These are phyloP conservation scores for Calonectria naviculata DNA, from an alignment of 2,329 filamentous ascomycete genomes.

Conservation along the genomic window DNA sequence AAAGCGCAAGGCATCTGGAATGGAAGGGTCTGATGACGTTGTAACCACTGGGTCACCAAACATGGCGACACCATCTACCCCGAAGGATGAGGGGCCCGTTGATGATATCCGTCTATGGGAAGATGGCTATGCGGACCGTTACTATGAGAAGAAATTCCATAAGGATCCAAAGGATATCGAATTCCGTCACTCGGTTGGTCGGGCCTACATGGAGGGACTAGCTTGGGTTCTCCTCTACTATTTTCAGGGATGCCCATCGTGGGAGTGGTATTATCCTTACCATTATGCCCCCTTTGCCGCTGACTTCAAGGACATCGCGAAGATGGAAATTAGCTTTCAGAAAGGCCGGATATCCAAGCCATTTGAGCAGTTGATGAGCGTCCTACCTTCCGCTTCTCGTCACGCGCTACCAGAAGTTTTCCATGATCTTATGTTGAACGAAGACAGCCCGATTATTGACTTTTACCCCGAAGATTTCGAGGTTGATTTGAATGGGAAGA, in stretches of 20 bases:
- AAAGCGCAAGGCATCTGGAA: constrained; percentile 81
- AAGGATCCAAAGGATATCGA: constrained; percentile 83
- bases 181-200: constrained; percentile 89
- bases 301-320: constrained; percentile 86
- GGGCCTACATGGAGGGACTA: constrained; percentile 93
- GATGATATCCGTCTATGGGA: constrained; percentile 96
- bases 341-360: constrained; percentile 89
- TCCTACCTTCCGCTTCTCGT: constrained; percentile 91
- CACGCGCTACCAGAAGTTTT: constrained; percentile 91
- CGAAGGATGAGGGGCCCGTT: constrained; percentile 71
- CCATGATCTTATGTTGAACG: constrained; percentile 88
- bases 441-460: constrained; percentile 92
- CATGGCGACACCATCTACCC: constrained; percentile 54
- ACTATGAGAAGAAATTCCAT: constrained; percentile 97
- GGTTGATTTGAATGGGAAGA: constrained; percentile 96
- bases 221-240: constrained; percentile 98
- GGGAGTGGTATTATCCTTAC: constrained; percentile 99
- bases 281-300: constrained; percentile 98
- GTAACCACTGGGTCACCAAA: constrained; percentile 69
- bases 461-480: constrained; percentile 97
- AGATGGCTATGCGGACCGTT: constrained; percentile 92
- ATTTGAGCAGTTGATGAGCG: constrained; percentile 98
- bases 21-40: constrained; percentile 72
- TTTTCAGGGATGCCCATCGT: constrained; percentile 97
- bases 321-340: constrained; percentile 84